Evolutionary conservation across 306 rosid species (phyloP).

Genomic region (Luffa acutangula): DNA sequence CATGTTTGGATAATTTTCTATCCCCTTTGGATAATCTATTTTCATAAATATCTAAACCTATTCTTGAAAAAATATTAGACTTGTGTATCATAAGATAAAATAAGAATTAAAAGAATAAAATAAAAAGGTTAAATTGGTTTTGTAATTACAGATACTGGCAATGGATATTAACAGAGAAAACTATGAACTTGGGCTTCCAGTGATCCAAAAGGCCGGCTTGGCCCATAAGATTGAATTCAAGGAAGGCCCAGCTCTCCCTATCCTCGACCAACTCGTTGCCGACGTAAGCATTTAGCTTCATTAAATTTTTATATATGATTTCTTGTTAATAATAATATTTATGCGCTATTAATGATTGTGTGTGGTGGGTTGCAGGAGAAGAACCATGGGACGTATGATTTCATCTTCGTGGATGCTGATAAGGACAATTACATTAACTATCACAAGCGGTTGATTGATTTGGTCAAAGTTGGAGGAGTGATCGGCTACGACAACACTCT

Average conservation of each 20-base stretch:
- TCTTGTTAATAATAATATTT: neutral
- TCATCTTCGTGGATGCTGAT: slow-evolving; percentile 83
- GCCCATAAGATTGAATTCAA: slow-evolving; percentile 84
- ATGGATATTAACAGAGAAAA: slow-evolving; percentile 85
- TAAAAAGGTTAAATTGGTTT: neutral
- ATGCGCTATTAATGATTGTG: neutral
- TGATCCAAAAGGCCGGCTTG: slow-evolving; percentile 70
- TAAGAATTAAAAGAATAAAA: neutral
- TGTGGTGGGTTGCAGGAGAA: slow-evolving; percentile 34
- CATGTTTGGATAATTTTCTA: neutral
- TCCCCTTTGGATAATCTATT: neutral
- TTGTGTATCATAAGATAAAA: too few relatives aligned
- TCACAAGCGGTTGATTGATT: slow-evolving; percentile 69
- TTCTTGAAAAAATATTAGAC: too few relatives aligned
- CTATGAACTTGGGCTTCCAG: slow-evolving; percentile 66
- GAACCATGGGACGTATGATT: slow-evolving; percentile 62
- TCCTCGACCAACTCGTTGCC: slow-evolving; percentile 50
- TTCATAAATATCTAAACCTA: too few relatives aligned
- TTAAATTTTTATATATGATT: neutral
- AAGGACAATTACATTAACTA: slow-evolving; percentile 88
- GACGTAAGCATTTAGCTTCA: slow-evolving; percentile 28
- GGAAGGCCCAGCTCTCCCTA: slow-evolving; percentile 94
- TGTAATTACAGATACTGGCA: slow-evolving; percentile 52
- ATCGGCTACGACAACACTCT: slow-evolving; percentile 89
- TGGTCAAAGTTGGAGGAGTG: slow-evolving; percentile 71